These are phyloP conservation scores for Globisporangium polare DNA, from an alignment of 352 stramenopile species.

Conservation along the genomic window DNA sequence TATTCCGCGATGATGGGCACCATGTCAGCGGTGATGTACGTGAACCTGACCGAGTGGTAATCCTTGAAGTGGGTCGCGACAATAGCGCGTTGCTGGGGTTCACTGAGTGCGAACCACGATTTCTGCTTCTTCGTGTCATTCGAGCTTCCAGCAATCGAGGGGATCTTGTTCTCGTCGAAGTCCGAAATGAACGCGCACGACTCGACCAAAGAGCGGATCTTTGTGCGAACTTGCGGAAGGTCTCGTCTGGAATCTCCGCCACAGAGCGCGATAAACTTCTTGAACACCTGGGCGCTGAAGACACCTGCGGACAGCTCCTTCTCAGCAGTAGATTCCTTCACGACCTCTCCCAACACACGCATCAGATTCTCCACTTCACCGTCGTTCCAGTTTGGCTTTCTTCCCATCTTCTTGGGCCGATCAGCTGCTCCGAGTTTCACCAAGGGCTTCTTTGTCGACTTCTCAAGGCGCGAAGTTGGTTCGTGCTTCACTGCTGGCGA, in stretches of 20 bases:
- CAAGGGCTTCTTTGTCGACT: not conserved
- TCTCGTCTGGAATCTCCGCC: not conserved
- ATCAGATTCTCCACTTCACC: slow-evolving; percentile 3
- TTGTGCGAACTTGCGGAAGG: not conserved
- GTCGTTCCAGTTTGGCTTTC: slow-evolving; percentile 1
- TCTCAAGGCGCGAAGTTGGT: not conserved
- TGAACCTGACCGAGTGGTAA: not conserved
- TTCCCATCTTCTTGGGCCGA: not conserved
- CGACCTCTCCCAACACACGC: slow-evolving; percentile 3
- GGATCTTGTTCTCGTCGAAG: not conserved
- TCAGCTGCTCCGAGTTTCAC: not conserved
- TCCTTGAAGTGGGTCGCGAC: not conserved
- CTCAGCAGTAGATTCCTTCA: not conserved
- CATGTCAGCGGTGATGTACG: not conserved
- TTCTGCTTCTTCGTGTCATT: not conserved
- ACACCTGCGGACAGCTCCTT: not conserved
- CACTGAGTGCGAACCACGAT: not conserved
- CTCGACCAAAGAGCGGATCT: not conserved
- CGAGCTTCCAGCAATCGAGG: not conserved
- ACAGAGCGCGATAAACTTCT: not conserved
- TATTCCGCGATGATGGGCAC: not conserved
- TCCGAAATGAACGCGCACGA: not conserved
- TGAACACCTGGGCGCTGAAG: not conserved
- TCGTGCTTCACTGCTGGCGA: not conserved
- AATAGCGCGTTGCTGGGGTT: not conserved